Evolutionary conservation across 2,329 filamentous ascomycete species (phyloP), one percentile per base, ranked within the genome.

Genomic region (Stachybotrys chlorohalonatus): DNA sequence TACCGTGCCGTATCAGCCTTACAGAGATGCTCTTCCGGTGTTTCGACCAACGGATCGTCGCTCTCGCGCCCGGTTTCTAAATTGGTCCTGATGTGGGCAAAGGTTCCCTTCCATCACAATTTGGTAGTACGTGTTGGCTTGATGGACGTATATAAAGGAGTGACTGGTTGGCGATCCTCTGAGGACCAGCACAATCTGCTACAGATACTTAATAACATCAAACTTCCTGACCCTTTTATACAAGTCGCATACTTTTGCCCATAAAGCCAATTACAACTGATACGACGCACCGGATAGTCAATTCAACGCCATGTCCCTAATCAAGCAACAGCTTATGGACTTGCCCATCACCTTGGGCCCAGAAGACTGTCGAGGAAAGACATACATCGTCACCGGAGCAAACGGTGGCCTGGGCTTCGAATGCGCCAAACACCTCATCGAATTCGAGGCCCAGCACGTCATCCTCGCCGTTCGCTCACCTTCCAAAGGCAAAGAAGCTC

Each of bases 381-480:
- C 54, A 15, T 55, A 52, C 55, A 68, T 76, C 47, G 62, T 77
- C 53, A 76, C 73, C 1, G 74, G 73, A 49, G 65, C 69, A 53
- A 76, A 75, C 55, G 61, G 59, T 16, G 63, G 63, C 9, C 60
- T 76, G 1, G 74, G 74, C 4, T 64, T 70, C n/a, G 74, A 75
- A 57, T 69, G 70, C 13, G 68, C 69, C 6, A 64, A 67, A 11
- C 71, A 75, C 53, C 67, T 75, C 53, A 64, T 68, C 13, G 63
- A 63, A 2, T 67, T 75, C 31, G 62, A 66, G 7, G 72, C 72
- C 7, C 59, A 60, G 30, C 68, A 67, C 17, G 66, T 79, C 24
- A 72, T 78, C 45, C 63, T 78, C 36, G 73, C 68, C 17, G 68
- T 69, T 11, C 71, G 75, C 31, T 64, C 62, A 32, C 42, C 68